Percentiles rank a stretch among this genome's conserved stretches.
Conservation (phyloP, 2,329 filamentous ascomycete genomes). For the Talaromyces sp. region DNA sequence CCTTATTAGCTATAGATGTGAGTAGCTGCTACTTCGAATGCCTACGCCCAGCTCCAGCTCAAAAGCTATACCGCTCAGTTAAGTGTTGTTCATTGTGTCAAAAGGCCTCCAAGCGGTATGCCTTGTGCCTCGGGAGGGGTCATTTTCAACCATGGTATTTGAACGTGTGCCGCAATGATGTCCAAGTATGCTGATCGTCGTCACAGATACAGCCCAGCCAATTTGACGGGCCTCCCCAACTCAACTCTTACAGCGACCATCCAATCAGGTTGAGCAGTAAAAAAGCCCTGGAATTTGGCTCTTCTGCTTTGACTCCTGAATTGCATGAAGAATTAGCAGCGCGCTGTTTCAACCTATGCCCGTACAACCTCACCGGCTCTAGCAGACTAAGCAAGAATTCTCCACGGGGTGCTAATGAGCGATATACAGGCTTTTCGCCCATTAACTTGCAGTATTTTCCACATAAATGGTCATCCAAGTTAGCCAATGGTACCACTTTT, state of each 20-base stretch:
- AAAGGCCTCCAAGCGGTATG: background rate
- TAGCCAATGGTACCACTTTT: slow-evolving; percentile 19
- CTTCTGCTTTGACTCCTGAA: background rate
- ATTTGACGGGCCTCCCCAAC: slow-evolving; percentile 4
- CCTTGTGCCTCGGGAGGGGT: background rate
- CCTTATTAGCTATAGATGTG: background rate
- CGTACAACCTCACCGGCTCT: background rate
- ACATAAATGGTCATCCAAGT: slow-evolving; percentile 19
- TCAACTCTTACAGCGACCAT: slow-evolving; percentile 2
- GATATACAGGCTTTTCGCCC: background rate
- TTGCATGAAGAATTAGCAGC: background rate
- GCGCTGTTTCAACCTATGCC: background rate
- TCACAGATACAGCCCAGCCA: slow-evolving; percentile 8
- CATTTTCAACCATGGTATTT: background rate
- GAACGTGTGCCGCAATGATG: slow-evolving; percentile 5
- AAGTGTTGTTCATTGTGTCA: background rate
- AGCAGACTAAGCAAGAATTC: background rate
- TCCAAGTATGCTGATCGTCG: slow-evolving; percentile 11
- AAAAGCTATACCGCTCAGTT: background rate
- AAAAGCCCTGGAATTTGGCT: slow-evolving; percentile 2
- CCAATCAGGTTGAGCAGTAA: slow-evolving; percentile 6
- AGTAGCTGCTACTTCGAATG: background rate
- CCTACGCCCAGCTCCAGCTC: background rate
- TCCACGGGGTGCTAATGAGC: background rate
- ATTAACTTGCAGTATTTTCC: slow-evolving; percentile 14